These are phyloP conservation scores for Candida sithepensis DNA, from an alignment of 805 yeast genomes.

Conservation along the genomic window DNA sequence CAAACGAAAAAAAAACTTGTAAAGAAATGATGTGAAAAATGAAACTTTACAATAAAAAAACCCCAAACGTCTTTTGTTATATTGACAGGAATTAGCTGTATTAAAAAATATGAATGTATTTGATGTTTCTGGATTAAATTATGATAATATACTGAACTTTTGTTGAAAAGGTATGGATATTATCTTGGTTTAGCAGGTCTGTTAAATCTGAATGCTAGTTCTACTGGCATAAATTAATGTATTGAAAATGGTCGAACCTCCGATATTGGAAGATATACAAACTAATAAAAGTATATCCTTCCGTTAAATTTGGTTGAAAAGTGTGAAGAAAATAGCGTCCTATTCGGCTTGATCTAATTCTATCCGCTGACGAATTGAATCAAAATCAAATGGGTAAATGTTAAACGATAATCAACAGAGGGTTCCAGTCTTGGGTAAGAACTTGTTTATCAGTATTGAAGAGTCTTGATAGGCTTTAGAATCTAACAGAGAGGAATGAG, in stretches of 20 bases:
- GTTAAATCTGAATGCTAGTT: conserved; percentile 29
- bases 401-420: neutral
- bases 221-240: conserved; percentile 24
- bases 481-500: neutral
- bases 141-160: neutral
- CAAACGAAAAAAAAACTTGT: conserved; percentile 26
- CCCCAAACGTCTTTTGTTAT: conserved; percentile 21
- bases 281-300: neutral
- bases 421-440: neutral
- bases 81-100: neutral
- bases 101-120: neutral
- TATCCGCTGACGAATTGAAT: neutral
- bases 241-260: too few relatives aligned
- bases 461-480: neutral
- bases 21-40: conserved; percentile 7
- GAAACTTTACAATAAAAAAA: conserved; percentile 24
- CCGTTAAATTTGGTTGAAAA: neutral
- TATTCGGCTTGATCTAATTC: neutral
- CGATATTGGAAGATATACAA: neutral
- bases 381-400: neutral
- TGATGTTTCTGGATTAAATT: neutral
- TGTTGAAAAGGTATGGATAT: conserved; percentile 11
- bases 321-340: neutral
- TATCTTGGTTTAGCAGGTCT: conserved; percentile 34
- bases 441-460: neutral